Base-by-base conservation (phyloP, 139 green algal genomes). In the Gonium pectorale region DNA sequence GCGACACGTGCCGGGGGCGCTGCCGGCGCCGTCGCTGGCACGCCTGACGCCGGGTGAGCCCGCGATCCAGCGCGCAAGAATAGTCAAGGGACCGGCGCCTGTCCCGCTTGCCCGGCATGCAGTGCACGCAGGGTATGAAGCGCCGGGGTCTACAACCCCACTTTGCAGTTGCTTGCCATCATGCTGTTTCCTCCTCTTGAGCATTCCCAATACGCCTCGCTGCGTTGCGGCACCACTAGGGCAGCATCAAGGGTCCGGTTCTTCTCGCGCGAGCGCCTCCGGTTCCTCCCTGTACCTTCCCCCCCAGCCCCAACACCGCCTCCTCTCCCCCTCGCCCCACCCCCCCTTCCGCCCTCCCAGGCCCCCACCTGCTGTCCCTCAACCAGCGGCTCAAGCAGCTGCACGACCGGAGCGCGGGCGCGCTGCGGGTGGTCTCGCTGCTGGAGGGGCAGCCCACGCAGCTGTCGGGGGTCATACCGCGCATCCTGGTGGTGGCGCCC, bases 401-500 rank as follows among this genome's bases (percentile, higher is more conserved):
- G 59, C 81, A 90, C 80, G 90, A 89, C 37, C 64, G 46, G 3
- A 5, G 13, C 21, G 59, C 24, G n/a, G 77, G 77, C 81, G 0
- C 82, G 82, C 66, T 71, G 66, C 74, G 81, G 8, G 33, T 87
- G 81, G 81, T 87, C 60, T 75, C 52, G 27, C 26, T 74, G 43
- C 60, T 87, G 1, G 95, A 97, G 88, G 92, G 93, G n/a, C 62
- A 79, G 59, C 90, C 90, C 49, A 96, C 90, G 17, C 81, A 73
- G 79, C 87, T 92, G 54, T 84, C 73, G 35, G 79, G 71, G 11
- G 72, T 89, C 41, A 67, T 93, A 51, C 92, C 95, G 8, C 90
- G 91, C 37, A 64, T 92, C 56, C 43, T 91, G 22, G 87, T 98
- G 27, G 95, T 98, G 67, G 93, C 92, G 26, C 79, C 79, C 35